These are phyloP conservation scores for Aspergillus spinulosporus DNA, from an alignment of 2,329 filamentous ascomycete genomes.

Conservation along the genomic window DNA sequence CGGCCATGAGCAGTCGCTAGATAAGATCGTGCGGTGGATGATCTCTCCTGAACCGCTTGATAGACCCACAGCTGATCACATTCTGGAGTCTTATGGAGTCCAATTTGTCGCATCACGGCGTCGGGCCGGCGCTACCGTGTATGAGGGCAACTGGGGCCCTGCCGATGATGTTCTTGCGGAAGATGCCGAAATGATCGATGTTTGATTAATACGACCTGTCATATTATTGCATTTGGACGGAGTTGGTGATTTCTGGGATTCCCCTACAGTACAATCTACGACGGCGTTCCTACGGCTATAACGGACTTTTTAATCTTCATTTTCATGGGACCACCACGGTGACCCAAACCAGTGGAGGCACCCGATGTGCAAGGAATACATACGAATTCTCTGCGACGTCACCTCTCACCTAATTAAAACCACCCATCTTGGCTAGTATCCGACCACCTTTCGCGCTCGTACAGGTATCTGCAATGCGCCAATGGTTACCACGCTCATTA, in stretches of 20 bases:
- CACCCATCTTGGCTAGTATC: slow-evolving; percentile 10
- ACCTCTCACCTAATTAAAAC: slow-evolving; percentile 1
- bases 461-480: slow-evolving; percentile 1
- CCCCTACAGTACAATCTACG: slow-evolving; percentile 24
- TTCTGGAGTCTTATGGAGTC: slow-evolving; percentile 72
- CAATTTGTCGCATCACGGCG: slow-evolving; percentile 77
- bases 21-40: slow-evolving; percentile 84
- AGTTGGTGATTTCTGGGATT: slow-evolving; percentile 30
- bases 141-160: slow-evolving; percentile 93
- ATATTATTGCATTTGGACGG: slow-evolving; percentile 37
- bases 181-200: slow-evolving; percentile 65
- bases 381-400: background rate
- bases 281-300: slow-evolving; percentile 24
- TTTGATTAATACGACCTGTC: slow-evolving; percentile 39
- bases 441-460: slow-evolving; percentile 14
- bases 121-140: slow-evolving; percentile 87
- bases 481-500: slow-evolving; percentile 20
- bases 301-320: slow-evolving; percentile 19
- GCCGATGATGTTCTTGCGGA: slow-evolving; percentile 61
- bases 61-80: slow-evolving; percentile 71
- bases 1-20: slow-evolving; percentile 70
- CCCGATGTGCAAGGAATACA: background rate
- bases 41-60: slow-evolving; percentile 71
- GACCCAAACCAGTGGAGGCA: slow-evolving; percentile 1
- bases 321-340: slow-evolving; percentile 11